Evolutionary conservation across 2,329 filamentous ascomycete species (phyloP), one percentile per base, ranked within the genome.

Genomic region (Fusarium sp.): DNA sequence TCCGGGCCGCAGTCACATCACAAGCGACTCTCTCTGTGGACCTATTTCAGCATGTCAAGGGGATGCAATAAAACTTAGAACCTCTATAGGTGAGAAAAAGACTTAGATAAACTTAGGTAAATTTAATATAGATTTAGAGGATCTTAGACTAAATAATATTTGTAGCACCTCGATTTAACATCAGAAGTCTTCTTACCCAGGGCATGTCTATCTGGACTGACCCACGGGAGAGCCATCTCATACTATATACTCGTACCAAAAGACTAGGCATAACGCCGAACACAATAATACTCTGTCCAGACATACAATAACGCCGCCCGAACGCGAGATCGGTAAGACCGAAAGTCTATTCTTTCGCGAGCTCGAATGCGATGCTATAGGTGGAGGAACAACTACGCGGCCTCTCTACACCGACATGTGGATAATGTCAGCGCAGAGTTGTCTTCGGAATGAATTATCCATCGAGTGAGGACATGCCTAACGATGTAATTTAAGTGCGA

Each of bases 291-390:
- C 28, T 32, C 20, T 14, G 10, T 18, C 9, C 3, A 34, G 8
- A n/a, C 15, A n/a, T 13, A 1, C 11, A 18, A 50, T 20, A 26
- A 32, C 48, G 3, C n/a, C 17, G n/a, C 17, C 26, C 39, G 17
- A 44, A 44, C 30, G 39, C 22, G 30, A 50, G 41, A 17, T 13
- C 24, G 15, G 24, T 2, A n/a, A 32, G 30, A 4, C 55, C 41
- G 41, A 50, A 58, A 50, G 41, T 14, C n/a, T 58, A 50, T 36
- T 51, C 48, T 9, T 48, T 57, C 39, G 36, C 55, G 39, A 26
- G n/a, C 30, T 47, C 15, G 30, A 48, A 10, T 57, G 55, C 18
- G 41, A 28, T 32, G 30, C 30, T 8, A 50, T 51, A 36, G 55
- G 55, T 48, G 55, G 55, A 38, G n/a, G 41, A 58, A 38, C 24